A percentile compares a stretch with the other conserved stretches of the same genome.
Conservation (phyloP, 1,284 basidiomycete species). For the Fomitopsis betulina region DNA sequence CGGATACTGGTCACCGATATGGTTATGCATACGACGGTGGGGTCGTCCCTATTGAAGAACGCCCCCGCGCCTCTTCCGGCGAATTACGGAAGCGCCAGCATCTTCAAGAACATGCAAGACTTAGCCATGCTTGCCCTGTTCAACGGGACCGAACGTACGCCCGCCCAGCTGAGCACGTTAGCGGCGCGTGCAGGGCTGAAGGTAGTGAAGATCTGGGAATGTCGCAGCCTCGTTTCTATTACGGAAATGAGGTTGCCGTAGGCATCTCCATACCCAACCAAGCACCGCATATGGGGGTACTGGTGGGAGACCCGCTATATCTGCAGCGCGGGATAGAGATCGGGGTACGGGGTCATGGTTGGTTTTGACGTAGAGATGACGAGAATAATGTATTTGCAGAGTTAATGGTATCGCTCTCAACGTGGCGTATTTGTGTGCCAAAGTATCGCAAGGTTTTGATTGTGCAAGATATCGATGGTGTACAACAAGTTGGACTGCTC, state of each 20-base stretch:
- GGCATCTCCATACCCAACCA: background rate
- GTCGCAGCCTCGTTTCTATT: conserved; percentile 6
- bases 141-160: conserved; percentile 13
- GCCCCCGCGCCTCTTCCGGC: conserved; percentile 13
- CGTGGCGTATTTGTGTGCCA: no score
- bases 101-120: conserved; percentile 10
- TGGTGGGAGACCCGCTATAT: background rate
- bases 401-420: no score
- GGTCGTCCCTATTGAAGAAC: conserved; percentile 1
- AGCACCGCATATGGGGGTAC: background rate
- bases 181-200: conserved; percentile 8
- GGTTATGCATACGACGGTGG: conserved; percentile 11
- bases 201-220: conserved; percentile 10
- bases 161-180: conserved; percentile 3
- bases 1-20: conserved; percentile 10
- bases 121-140: conserved; percentile 10
- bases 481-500: background rate
- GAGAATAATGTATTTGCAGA: background rate
- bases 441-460: no score
- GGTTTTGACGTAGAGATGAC: no score
- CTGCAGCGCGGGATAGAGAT: background rate
- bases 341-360: background rate
- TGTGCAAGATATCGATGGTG: no score
- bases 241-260: conserved; percentile 8
- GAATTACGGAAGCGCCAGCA: conserved; percentile 10